These are phyloP conservation scores for Pythium angustatum DNA, from an alignment of 352 stramenopile species.

Conservation along the genomic window DNA sequence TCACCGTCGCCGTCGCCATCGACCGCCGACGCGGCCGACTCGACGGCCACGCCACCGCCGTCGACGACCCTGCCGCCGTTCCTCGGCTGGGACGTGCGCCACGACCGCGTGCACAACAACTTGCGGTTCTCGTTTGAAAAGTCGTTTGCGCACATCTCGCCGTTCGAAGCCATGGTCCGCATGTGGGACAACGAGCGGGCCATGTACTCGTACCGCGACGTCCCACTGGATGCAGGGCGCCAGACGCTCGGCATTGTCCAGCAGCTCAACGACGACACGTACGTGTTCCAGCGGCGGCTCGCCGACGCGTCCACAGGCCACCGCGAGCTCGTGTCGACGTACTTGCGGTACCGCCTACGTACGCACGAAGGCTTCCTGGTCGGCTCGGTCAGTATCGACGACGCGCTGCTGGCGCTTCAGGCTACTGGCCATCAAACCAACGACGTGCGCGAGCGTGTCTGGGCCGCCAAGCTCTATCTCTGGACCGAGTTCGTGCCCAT, in stretches of 20 bases:
- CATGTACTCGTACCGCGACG: slow-evolving; percentile 27
- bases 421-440: neutral
- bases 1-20: neutral
- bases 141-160: slow-evolving; percentile 27
- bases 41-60: no score
- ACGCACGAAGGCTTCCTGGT: slow-evolving; percentile 25
- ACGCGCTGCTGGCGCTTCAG: slow-evolving; percentile 1
- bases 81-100: slow-evolving; percentile 33
- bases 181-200: slow-evolving; percentile 31
- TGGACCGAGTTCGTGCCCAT: slow-evolving; percentile 29
- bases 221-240: neutral
- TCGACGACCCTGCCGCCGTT: slow-evolving; percentile 33
- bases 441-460: slow-evolving; percentile 3
- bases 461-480: slow-evolving; percentile 13
- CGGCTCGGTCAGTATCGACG: slow-evolving; percentile 17
- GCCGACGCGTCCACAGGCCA: slow-evolving; percentile 17
- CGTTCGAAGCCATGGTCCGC: slow-evolving; percentile 25
- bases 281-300: slow-evolving; percentile 28
- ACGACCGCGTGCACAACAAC: slow-evolving; percentile 18
- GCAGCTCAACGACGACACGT: slow-evolving; percentile 29
- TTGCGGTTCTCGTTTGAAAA: slow-evolving; percentile 30
- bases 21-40: slow-evolving; percentile 12
- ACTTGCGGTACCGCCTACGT: slow-evolving; percentile 30
- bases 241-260: slow-evolving; percentile 25
- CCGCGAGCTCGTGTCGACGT: slow-evolving; percentile 22